These are phyloP conservation scores for Neonectria punicea DNA, from an alignment of 2,329 filamentous ascomycete genomes.

Conservation along the genomic window DNA sequence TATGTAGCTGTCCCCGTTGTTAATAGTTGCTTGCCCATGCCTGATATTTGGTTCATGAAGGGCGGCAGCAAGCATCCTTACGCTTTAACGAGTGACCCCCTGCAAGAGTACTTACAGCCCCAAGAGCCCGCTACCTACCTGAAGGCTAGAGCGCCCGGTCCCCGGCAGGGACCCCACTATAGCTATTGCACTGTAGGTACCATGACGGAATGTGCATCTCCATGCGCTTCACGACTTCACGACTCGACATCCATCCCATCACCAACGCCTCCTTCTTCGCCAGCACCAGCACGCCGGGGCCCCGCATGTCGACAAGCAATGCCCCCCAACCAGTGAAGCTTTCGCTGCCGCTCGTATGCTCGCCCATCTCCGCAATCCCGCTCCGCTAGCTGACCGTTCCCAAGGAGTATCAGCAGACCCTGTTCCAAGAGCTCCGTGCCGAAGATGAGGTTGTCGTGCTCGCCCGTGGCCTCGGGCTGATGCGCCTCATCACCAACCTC, in stretches of 20 bases:
- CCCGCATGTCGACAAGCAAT: slow-evolving; percentile 63
- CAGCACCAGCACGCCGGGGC: slow-evolving; percentile 32
- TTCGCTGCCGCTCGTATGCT: slow-evolving; percentile 69
- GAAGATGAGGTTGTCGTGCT: slow-evolving; percentile 96
- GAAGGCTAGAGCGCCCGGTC: background rate
- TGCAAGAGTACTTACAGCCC: background rate
- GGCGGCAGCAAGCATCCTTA: background rate
- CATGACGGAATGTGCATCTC: slow-evolving; percentile 3
- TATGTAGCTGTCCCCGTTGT: no score
- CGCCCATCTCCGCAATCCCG: background rate
- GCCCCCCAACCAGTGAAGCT: slow-evolving; percentile 79
- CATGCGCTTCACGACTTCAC: slow-evolving; percentile 32
- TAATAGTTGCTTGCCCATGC: no score
- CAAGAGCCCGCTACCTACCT: background rate
- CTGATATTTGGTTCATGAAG: background rate
- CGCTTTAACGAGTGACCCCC: background rate
- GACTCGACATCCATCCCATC: slow-evolving; percentile 15
- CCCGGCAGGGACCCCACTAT: background rate
- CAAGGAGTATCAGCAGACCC: slow-evolving; percentile 90
- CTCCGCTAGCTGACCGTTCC: slow-evolving; percentile 26
- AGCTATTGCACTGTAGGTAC: background rate
- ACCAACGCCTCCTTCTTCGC: slow-evolving; percentile 23
- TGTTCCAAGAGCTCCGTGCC: slow-evolving; percentile 88
- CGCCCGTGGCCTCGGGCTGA: slow-evolving; percentile 89
- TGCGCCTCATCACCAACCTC: slow-evolving; percentile 93